These are phyloP conservation scores for Mycena metata DNA, from an alignment of 768 basidiomycete genomes.

Conservation along the genomic window DNA sequence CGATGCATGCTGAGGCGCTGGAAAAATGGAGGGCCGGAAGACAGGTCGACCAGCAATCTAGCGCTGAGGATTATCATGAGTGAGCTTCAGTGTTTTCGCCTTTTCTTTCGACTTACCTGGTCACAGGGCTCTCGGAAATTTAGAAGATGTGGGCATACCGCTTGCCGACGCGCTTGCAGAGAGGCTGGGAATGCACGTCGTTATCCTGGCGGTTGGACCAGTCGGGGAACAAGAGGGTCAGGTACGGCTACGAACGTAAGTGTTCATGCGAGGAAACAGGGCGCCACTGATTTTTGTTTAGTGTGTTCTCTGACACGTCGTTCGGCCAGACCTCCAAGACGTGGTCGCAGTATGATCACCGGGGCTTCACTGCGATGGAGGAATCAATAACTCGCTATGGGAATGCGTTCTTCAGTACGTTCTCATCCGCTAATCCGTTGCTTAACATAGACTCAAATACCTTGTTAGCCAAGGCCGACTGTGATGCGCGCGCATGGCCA, in stretches of 20 bases:
- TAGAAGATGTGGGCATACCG: neutral
- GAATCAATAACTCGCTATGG: slow-evolving; percentile 7
- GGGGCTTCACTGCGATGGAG: slow-evolving; percentile 7
- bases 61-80: slow-evolving; percentile 20
- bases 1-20: slow-evolving; percentile 9
- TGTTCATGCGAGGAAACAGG: neutral
- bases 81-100: neutral
- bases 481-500: neutral
- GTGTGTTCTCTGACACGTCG: slow-evolving; percentile 11
- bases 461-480: neutral
- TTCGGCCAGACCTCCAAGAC: neutral
- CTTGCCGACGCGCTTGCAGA: slow-evolving; percentile 5
- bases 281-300: neutral
- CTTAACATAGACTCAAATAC: neutral
- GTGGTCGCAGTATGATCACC: slow-evolving; percentile 2
- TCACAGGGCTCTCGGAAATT: neutral
- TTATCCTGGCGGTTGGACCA: slow-evolving; percentile 1
- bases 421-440: neutral
- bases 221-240: neutral
- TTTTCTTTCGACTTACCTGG: too few species aligned
- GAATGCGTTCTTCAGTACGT: slow-evolving; percentile 3
- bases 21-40: neutral
- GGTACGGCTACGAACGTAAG: slow-evolving; percentile 7
- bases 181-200: neutral
- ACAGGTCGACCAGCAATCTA: neutral